Percentiles rank a stretch among this genome's conserved stretches.
These are phyloP conservation scores for Syzygium aromaticum DNA, from an alignment of 345 rosid species.

Conservation along the genomic window DNA sequence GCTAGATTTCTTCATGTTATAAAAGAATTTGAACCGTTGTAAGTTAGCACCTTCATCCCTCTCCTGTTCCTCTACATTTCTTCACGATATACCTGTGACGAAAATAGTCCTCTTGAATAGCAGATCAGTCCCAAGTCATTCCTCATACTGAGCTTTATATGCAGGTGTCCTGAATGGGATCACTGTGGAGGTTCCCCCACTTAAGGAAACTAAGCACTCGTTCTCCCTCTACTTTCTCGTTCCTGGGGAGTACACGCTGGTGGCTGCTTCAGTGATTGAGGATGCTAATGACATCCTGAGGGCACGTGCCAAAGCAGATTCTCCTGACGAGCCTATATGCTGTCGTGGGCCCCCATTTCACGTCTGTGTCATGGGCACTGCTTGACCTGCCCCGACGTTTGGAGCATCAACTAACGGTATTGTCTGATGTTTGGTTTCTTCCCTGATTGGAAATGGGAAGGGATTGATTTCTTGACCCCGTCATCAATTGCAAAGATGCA, in stretches of 20 bases:
- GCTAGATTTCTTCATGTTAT: neutral
- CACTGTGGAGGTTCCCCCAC: conserved; percentile 64
- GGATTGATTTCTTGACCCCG: neutral
- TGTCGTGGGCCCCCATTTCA: conserved; percentile 96
- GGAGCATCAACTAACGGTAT: neutral
- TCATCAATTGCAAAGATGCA: neutral
- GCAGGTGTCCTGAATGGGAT: conserved; percentile 77
- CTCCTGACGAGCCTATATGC: conserved; percentile 77
- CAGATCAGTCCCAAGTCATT: neutral
- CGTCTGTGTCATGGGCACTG: conserved; percentile 61
- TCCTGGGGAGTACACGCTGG: conserved; percentile 88
- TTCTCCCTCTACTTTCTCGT: conserved; percentile 87
- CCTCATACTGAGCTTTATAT: neutral
- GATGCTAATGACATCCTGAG: conserved; percentile 79
- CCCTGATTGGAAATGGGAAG: neutral
- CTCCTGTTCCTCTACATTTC: neutral
- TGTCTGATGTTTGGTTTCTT: neutral
- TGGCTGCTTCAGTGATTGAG: conserved; percentile 81
- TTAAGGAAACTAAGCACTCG: conserved; percentile 59
- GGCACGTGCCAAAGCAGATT: conserved; percentile 65
- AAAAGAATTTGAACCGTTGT: neutral
- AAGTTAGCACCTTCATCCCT: neutral
- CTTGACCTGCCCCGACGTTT: conserved; percentile 7
- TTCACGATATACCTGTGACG: neutral
- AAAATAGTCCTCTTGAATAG: neutral